phyloP scores from a whole-genome alignment of 345 rosid genomes.

The Sapria himalayana region DNA sequence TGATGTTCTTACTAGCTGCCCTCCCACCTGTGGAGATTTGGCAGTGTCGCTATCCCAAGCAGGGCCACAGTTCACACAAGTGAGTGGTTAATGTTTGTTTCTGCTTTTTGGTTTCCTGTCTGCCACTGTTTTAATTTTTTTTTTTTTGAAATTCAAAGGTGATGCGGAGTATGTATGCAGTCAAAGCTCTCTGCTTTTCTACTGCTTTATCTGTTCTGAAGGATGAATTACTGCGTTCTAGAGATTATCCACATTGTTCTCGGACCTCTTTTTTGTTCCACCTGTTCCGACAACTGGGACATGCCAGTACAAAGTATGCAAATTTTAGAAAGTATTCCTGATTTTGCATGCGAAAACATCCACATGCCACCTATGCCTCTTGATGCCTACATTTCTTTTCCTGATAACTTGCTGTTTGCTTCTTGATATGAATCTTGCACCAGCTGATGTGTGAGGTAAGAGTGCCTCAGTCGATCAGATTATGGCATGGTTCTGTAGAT shows the following conservation, averaged over 20 bases:
- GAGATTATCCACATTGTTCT: constrained; percentile 96
- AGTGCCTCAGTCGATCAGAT: too few species aligned
- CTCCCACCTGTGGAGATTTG: constrained; percentile 94
- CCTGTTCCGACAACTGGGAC: constrained; percentile 84
- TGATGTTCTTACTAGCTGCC: constrained; percentile 67
- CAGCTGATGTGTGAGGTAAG: too few species aligned
- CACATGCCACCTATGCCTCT: too few species aligned
- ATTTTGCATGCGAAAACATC: background rate
- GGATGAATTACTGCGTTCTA: constrained; percentile 90
- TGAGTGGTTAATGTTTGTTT: constrained; percentile 12
- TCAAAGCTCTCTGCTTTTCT: constrained; percentile 82
- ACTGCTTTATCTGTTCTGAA: constrained; percentile 78
- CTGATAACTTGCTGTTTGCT: too few species aligned
- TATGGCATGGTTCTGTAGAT: too few species aligned
- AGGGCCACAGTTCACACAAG: constrained; percentile 98
- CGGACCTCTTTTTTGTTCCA: constrained; percentile 84
- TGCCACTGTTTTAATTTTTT: constrained; percentile 12
- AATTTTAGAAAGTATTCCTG: background rate
- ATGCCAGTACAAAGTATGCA: constrained; percentile 81
- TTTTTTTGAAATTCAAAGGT: constrained; percentile 25
- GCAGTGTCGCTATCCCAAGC: constrained; percentile 91
- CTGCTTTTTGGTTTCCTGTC: constrained; percentile 1
- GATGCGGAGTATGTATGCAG: constrained; percentile 64
- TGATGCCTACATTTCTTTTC: too few species aligned
- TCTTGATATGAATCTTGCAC: too few species aligned